Evolutionary conservation across 257 asterid species (phyloP), one percentile per base, ranked within the genome.

Genomic region (Capsicum pubescens): DNA sequence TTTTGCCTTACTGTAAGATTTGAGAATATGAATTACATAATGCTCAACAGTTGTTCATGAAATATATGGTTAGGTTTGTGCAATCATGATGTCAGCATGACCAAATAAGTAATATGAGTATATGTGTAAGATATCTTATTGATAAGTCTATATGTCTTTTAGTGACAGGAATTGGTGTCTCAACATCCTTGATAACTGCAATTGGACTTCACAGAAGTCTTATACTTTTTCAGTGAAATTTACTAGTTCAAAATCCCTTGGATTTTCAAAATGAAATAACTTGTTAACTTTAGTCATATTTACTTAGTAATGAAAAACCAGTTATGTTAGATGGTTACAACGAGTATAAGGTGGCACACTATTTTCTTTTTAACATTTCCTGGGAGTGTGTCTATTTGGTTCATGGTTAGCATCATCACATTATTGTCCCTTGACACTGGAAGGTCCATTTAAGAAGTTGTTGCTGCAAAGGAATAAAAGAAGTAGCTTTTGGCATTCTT

Each of bases 121-220:
- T 50, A 26, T 14, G 26, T 76, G 60, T 74, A 74, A 50, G 61
- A 32, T 21, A 26, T 52, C 19, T 50, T 50, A 21, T 50, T 76
- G 61, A 7, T 50, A 32, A 76, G 15, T 13, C 4, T 76, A 76
- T 76, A 21, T 76, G 61, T 76, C 21, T 21, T 76, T 10, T 76
- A 21, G 61, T 76, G 82, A 14, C 16, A 15, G 50, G 64, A 77
- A 32, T 21, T 26, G 14, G 44, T 54, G 50, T 77, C 66, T 54
- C 44, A 16, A 32, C 66, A 77, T 77, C 15, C 42, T 54, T 52
- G 50, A 54, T 74, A 74, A 52, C 48, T 77, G 64, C 21, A 77
- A 77, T 77, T 54, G 64, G 82, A 77, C 13, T 76, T 72, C 21
- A 26, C 81, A 52, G 81, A 54, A 54, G 48, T 77, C 13, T 76